Evolutionary conservation across 2,329 filamentous ascomycete genomes (phyloP).

Genomic region (Pseudophaeomoniella oleicola): DNA sequence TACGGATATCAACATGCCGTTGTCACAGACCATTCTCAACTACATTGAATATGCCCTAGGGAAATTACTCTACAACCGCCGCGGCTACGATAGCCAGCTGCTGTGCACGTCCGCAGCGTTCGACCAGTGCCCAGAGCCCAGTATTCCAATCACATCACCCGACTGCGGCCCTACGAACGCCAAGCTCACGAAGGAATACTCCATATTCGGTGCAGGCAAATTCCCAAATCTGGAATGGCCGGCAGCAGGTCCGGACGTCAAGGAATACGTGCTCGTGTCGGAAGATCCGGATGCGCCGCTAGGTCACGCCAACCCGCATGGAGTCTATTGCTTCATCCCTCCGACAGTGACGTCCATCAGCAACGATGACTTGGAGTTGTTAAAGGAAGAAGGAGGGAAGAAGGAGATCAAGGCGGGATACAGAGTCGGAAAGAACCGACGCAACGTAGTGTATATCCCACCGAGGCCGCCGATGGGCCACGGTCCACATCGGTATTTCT

Average conservation of each 20-base stretch:
- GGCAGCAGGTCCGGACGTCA: slow-evolving; percentile 17
- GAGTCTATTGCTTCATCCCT: slow-evolving; percentile 28
- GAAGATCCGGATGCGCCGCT: slow-evolving; percentile 35
- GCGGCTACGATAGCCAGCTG: slow-evolving; percentile 6
- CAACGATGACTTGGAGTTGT: slow-evolving; percentile 23
- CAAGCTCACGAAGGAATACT: slow-evolving; percentile 22
- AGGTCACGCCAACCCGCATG: slow-evolving; percentile 30
- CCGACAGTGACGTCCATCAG: slow-evolving; percentile 18
- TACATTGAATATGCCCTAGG: slow-evolving; percentile 8
- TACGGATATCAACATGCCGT: no score
- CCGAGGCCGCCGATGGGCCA: slow-evolving; percentile 35
- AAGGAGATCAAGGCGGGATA: slow-evolving; percentile 26
- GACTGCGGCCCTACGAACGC: slow-evolving; percentile 17
- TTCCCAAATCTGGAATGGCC: slow-evolving; percentile 29
- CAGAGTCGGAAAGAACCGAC: slow-evolving; percentile 28
- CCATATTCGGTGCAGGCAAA: slow-evolving; percentile 21
- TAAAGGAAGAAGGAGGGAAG: slow-evolving; percentile 8
- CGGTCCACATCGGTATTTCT: slow-evolving; percentile 39
- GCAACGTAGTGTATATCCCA: slow-evolving; percentile 27
- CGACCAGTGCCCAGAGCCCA: slow-evolving; percentile 3
- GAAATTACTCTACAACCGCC: slow-evolving; percentile 3
- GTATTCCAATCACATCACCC: slow-evolving; percentile 12
- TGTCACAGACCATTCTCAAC: no score
- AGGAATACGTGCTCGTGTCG: slow-evolving; percentile 31
- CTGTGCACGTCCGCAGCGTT: slow-evolving; percentile 3